A percentile compares a stretch with the other conserved stretches of the same genome.
These are phyloP conservation scores for Phytophthora hibernalis DNA, from an alignment of 352 stramenopile genomes.

Conservation along the genomic window DNA sequence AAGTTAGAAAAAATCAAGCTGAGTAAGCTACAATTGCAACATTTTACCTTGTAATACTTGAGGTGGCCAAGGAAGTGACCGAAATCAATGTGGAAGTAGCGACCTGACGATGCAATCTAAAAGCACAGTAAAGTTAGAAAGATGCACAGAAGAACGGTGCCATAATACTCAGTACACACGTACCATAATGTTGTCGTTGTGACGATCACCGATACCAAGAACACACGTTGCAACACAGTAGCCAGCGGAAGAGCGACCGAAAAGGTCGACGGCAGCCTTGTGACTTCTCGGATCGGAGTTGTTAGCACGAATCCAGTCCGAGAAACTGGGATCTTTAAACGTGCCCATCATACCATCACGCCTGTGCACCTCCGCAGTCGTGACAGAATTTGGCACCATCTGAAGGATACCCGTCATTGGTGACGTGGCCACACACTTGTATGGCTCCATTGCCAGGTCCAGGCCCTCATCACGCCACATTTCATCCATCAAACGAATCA, in stretches of 20 bases:
- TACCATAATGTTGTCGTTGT: constrained; percentile 98
- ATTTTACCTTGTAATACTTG: constrained; percentile 78
- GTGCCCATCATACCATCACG: constrained; percentile 83
- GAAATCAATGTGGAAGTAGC: constrained; percentile 93
- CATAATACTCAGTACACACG: constrained; percentile 9
- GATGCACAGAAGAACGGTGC: background rate
- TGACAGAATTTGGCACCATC: constrained; percentile 93
- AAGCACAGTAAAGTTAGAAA: background rate
- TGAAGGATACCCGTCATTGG: constrained; percentile 92
- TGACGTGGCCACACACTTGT: constrained; percentile 92
- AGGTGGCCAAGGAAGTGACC: constrained; percentile 89
- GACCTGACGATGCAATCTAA: constrained; percentile 72
- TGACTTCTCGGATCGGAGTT: constrained; percentile 73
- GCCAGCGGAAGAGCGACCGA: constrained; percentile 87
- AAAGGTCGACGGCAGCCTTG: constrained; percentile 82
- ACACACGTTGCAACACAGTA: constrained; percentile 96
- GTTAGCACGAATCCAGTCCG: constrained; percentile 85
- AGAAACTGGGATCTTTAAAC: constrained; percentile 88
- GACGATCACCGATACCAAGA: constrained; percentile 94
- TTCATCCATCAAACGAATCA: constrained; percentile 93
- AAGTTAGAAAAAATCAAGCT: background rate
- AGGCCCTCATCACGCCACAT: constrained; percentile 93
- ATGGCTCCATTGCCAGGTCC: constrained; percentile 93
- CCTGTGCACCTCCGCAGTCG: constrained; percentile 92
- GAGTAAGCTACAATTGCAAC: background rate